Evolutionary conservation across 2,329 filamentous ascomycete genomes (phyloP).

Genomic region (Colletotrichum trifolii): DNA sequence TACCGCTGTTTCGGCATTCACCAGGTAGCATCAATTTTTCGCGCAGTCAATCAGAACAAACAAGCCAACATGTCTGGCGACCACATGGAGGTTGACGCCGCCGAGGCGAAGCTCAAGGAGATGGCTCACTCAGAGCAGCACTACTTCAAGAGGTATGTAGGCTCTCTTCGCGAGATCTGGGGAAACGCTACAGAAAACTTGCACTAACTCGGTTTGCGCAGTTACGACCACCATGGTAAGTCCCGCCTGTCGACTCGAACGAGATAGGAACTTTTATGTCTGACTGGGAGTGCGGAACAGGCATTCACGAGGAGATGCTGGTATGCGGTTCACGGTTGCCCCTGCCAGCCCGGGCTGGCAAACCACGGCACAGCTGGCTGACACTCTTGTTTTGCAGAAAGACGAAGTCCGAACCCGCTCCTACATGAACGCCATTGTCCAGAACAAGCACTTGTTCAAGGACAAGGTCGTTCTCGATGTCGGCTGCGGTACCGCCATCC

Average conservation of each 20-base stretch:
- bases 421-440: constrained; percentile 97
- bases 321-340: constrained; percentile 64
- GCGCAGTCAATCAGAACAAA: constrained; percentile 6
- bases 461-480: constrained; percentile 90
- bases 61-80: constrained; percentile 54
- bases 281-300: constrained; percentile 54
- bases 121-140: constrained; percentile 97
- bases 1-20: background rate
- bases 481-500: constrained; percentile 95
- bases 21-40: background rate
- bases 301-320: constrained; percentile 98
- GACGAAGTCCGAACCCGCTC: constrained; percentile 97
- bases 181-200: background rate
- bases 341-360: background rate
- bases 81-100: constrained; percentile 69
- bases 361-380: constrained; percentile 6
- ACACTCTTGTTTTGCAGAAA: constrained; percentile 70
- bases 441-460: constrained; percentile 95
- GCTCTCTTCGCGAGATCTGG: constrained; percentile 25
- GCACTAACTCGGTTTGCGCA: constrained; percentile 52
- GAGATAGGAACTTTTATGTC: constrained; percentile 29
- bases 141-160: constrained; percentile 92
- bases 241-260: constrained; percentile 17
- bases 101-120: constrained; percentile 72
- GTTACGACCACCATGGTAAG: constrained; percentile 97